Base-by-base conservation (phyloP, 352 stramenopile genomes). In the Phytophthora pistaciae region DNA sequence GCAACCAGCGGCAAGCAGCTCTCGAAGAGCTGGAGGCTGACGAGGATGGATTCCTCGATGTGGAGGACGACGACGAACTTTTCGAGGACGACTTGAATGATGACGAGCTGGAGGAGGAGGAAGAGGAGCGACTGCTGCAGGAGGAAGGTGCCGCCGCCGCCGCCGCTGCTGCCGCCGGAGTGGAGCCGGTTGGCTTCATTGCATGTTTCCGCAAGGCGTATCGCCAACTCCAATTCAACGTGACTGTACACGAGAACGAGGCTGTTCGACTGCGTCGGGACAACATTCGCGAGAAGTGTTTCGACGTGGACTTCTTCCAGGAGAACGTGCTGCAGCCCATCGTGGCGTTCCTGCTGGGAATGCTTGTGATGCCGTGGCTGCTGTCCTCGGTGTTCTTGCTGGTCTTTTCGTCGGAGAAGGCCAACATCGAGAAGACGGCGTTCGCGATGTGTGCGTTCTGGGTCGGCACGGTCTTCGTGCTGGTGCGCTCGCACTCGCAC, bases 221-320 rank as follows among this genome's bases (percentile, higher is more conserved):
- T 67, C 85, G 81, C 60, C 84, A 95, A 71, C 36, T 92, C 33
- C 68, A 81, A 66, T 95, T 95, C 44, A 91, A 83, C 42, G 66
- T 94, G n/a, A 77, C 70, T 14, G 77, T 95, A 29, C 86, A 94
- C 60, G 86, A 95, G 54, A 89, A 83, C 62, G 85, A 94, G 40
- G 78, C 69, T 44, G 42, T 92, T 52, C 86, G 85, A 3, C 67
- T 94, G 21, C 83, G 82, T 3, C 61, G 65, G 8, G 84, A 94
- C 58, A 83, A 84, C 60, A 82, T 96, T 33, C 66, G 68, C 3
- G 77, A 90, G 29, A 79, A 82, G 53, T 95, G 90, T 58, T 94
- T 96, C 31, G 88, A 96, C 58, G 74, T 88, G 25, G 58, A 68
- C 18, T 80, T 84, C 52, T 95, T 96, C 61, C 79, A 85, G 60